These are phyloP conservation scores for Paratinospora sagittata DNA, from an alignment of 164 flowering plant species.

Conservation along the genomic window DNA sequence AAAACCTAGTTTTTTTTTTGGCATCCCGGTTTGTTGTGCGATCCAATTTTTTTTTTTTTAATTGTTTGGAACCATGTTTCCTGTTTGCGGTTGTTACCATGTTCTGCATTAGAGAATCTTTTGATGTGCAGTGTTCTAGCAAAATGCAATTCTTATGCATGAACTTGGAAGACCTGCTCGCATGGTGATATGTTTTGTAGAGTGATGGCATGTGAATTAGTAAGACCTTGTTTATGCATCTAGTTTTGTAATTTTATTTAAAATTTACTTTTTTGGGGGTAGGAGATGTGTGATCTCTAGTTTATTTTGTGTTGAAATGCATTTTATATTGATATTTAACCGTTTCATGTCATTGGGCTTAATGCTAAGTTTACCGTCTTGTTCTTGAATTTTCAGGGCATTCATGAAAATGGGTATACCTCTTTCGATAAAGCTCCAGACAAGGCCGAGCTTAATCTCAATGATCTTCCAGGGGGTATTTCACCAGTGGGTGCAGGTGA, in stretches of 20 bases:
- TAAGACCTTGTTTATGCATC: conserved; percentile 36
- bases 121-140: not conserved
- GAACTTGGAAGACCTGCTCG: not conserved
- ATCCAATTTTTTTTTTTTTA: not conserved
- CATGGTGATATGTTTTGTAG: not conserved
- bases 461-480: conserved; percentile 8
- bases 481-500: conserved; percentile 2
- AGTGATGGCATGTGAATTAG: conserved; percentile 43
- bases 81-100: not conserved
- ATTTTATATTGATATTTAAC: not conserved
- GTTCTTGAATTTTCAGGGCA: conserved; percentile 21
- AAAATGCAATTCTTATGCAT: not conserved
- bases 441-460: conserved; percentile 4
- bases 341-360: not conserved
- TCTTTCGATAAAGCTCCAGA: conserved; percentile 6
- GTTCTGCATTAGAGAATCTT: not conserved
- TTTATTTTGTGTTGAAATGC: not conserved
- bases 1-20: too few relatives aligned
- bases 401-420: conserved; percentile 10
- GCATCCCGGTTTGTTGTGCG: not conserved
- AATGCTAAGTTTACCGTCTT: not conserved
- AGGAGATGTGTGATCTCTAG: not conserved
- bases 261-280: not conserved
- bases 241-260: not conserved
- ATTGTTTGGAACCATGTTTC: too few relatives aligned